phyloP scores from a whole-genome alignment of 2,329 filamentous ascomycete species.

The Nannizziopsis arthrosporioides region DNA sequence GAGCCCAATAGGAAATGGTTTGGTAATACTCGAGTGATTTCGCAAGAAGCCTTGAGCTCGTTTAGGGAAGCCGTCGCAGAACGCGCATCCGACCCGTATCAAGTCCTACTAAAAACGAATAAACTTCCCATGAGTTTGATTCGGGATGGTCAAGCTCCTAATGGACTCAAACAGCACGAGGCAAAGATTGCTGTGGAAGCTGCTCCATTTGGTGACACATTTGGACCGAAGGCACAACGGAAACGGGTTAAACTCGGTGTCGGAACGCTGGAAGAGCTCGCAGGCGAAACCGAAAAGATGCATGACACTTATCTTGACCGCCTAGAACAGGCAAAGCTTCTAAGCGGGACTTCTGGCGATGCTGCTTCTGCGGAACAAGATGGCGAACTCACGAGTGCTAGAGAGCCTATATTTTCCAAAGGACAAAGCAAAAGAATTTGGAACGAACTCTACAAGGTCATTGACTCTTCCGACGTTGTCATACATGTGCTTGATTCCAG shows the following conservation, averaged over 20 bases:
- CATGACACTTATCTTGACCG: conserved; percentile 72
- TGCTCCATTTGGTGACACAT: conserved; percentile 74
- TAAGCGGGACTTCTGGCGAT: conserved; percentile 57
- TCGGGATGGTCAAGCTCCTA: conserved; percentile 61
- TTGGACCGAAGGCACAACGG: conserved; percentile 83
- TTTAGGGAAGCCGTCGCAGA: conserved; percentile 90
- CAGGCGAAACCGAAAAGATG: conserved; percentile 64
- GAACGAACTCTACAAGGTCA: conserved; percentile 94
- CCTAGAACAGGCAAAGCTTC: conserved; percentile 62
- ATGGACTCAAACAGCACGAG: conserved; percentile 81
- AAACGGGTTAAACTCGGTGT: conserved; percentile 86
- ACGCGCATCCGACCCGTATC: conserved; percentile 79
- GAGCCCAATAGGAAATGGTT: conserved; percentile 99
- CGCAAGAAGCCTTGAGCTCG: conserved; percentile 71
- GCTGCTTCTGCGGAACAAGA: conserved; percentile 36
- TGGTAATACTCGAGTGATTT: conserved; percentile 81
- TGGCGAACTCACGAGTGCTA: conserved; percentile 49
- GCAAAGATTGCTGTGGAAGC: conserved; percentile 90
- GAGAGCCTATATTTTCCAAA: conserved; percentile 82
- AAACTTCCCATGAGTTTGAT: conserved; percentile 95
- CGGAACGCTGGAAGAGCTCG: conserved; percentile 68
- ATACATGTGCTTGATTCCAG: conserved; percentile 88
- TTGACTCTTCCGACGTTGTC: conserved; percentile 89
- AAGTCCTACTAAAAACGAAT: conserved; percentile 90
- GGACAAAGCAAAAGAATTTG: conserved; percentile 91